These are phyloP conservation scores for Breviolum minutum DNA, from an alignment of 73 alveolate species.

Conservation along the genomic window DNA sequence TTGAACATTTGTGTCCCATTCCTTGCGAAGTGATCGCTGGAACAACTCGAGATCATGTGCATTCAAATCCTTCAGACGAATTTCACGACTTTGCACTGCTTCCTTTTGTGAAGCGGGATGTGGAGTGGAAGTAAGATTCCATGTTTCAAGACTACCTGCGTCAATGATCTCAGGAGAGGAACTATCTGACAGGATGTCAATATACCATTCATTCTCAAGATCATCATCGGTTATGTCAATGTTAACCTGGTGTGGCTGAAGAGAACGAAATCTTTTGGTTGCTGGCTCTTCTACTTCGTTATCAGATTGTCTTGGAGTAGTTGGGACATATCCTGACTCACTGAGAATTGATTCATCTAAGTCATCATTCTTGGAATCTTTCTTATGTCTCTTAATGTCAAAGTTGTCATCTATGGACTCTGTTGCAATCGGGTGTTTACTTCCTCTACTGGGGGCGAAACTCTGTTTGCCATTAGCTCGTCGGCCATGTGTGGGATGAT, in stretches of 20 bases:
- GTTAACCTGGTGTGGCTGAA: neutral
- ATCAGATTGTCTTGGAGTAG: too few species aligned
- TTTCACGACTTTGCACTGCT: neutral
- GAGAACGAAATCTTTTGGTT: neutral
- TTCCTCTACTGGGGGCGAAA: neutral
- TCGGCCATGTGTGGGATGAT: neutral
- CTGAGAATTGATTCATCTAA: too few species aligned
- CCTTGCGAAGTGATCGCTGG: neutral
- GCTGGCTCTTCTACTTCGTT: too few species aligned
- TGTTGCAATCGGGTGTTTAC: neutral
- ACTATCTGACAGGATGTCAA: neutral
- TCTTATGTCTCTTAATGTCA: neutral
- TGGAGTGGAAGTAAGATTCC: neutral
- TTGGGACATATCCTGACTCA: too few species aligned
- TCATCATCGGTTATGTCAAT: neutral
- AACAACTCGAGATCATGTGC: neutral
- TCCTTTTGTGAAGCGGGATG: neutral
- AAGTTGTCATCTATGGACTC: neutral
- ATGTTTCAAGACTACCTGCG: neutral
- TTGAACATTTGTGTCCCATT: neutral
- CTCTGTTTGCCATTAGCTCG: neutral
- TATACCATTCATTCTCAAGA: too few species aligned
- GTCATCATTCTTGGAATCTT: neutral
- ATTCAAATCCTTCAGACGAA: neutral
- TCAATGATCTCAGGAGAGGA: neutral